Conservation (phyloP, 768 basidiomycete genomes). For the Rhizopogon roseolus region DNA sequence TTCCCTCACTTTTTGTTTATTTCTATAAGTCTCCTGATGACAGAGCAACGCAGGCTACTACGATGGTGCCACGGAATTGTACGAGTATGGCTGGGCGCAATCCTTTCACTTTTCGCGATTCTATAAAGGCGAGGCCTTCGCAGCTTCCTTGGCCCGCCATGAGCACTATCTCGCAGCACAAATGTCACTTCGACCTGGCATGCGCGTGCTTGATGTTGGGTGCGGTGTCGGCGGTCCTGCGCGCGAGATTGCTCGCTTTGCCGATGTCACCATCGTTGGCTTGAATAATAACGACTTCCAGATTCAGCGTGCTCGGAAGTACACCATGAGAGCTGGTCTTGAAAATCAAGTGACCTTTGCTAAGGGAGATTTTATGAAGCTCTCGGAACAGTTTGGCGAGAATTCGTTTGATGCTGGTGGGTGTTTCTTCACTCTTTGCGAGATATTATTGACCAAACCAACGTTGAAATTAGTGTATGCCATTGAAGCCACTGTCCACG, state of each 20-base stretch:
- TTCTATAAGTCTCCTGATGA: background rate
- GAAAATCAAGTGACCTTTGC: constrained; percentile 75
- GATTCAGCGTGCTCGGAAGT: constrained; percentile 76
- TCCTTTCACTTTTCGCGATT: constrained; percentile 98
- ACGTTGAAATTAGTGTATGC: constrained; percentile 67
- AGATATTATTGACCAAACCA: background rate
- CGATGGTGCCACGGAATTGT: constrained; percentile 92
- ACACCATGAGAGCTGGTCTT: constrained; percentile 74
- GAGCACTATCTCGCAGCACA: constrained; percentile 94
- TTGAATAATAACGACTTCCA: constrained; percentile 98
- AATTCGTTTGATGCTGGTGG: constrained; percentile 90
- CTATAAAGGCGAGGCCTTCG: constrained; percentile 83
- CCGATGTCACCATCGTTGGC: constrained; percentile 80
- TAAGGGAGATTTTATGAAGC: constrained; percentile 96
- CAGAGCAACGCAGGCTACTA: constrained; percentile 70
- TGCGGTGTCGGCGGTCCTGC: constrained; percentile 98
- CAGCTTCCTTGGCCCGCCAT: constrained; percentile 76
- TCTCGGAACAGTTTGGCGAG: constrained; percentile 87
- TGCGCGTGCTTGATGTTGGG: constrained; percentile 97
- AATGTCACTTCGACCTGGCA: constrained; percentile 81
- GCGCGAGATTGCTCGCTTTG: constrained; percentile 88
- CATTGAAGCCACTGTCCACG: constrained; percentile 97
- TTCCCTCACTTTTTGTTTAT: background rate
- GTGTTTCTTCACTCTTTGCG: constrained; percentile 17
- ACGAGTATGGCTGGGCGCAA: constrained; percentile 90